Evolutionary conservation across 2,329 filamentous ascomycete species (phyloP).

Genomic region (Cladosporium cucumerinum): DNA sequence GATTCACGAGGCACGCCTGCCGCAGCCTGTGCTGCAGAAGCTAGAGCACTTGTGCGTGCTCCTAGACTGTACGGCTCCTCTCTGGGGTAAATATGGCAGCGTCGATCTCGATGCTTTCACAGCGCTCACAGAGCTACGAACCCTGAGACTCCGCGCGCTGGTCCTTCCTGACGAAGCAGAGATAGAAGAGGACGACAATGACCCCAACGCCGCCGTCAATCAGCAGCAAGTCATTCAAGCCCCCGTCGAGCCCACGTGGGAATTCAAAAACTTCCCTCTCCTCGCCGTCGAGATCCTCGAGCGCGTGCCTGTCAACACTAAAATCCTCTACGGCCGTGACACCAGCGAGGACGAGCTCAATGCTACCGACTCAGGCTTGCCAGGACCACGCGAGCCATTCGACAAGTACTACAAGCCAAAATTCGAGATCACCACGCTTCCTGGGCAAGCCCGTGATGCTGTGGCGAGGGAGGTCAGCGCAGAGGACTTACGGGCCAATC

Average conservation of each 20-base stretch:
- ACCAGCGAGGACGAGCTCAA: not conserved
- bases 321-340: constrained; percentile 20
- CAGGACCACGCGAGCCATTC: constrained; percentile 1
- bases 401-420: constrained; percentile 12
- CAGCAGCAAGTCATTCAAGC: constrained; percentile 6
- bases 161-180: constrained; percentile 11
- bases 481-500: not conserved
- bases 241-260: constrained; percentile 3
- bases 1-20: constrained; percentile 24
- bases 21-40: constrained; percentile 22
- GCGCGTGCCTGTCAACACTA: constrained; percentile 19
- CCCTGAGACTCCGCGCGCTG: constrained; percentile 8
- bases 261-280: constrained; percentile 9
- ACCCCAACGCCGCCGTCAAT: not conserved
- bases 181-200: not conserved
- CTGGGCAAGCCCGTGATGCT: not conserved
- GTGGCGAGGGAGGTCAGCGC: constrained; percentile 5
- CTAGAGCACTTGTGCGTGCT: constrained; percentile 26
- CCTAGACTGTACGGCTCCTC: constrained; percentile 25
- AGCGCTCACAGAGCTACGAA: constrained; percentile 4
- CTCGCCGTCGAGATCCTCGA: constrained; percentile 22
- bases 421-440: not conserved
- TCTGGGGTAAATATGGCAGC: constrained; percentile 18
- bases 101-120: constrained; percentile 12
- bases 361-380: not conserved